phyloP scores from a whole-genome alignment of 345 rosid genomes.

The Gossypium raimondii region DNA sequence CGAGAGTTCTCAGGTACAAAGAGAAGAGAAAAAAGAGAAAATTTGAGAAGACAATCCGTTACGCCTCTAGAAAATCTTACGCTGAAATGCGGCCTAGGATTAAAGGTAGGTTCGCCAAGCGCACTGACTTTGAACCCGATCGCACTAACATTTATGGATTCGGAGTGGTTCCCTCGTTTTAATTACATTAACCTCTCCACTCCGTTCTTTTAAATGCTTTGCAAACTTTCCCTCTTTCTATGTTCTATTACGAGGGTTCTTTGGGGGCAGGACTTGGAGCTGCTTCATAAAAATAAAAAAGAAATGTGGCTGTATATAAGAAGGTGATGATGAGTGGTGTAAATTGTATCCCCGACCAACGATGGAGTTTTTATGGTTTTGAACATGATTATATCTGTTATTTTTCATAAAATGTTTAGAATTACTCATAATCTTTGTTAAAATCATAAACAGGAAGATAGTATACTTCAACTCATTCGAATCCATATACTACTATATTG shows the following conservation, averaged over 20 bases:
- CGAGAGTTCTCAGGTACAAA: conserved; percentile 91
- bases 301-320: too few species aligned
- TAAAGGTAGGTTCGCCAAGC: conserved; percentile 88
- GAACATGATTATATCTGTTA: too few species aligned
- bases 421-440: too few species aligned
- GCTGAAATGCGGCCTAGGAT: conserved; percentile 89
- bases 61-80: conserved; percentile 84
- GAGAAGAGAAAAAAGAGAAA: conserved; percentile 93
- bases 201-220: too few species aligned
- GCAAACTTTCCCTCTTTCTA: too few species aligned
- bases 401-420: too few species aligned
- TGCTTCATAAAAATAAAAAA: too few species aligned
- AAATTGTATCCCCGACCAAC: too few species aligned
- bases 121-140: conserved; percentile 39
- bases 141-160: conserved; percentile 45
- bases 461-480: rapidly evolving
- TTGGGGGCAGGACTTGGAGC: not conserved
- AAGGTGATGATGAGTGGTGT: too few species aligned
- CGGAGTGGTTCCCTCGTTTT: conserved; percentile 77
- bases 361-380: too few species aligned
- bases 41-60: conserved; percentile 90
- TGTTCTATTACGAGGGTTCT: too few species aligned
- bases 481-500: rapidly evolving
- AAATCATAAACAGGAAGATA: rapidly evolving
- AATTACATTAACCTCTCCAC: not conserved